phyloP scores from a whole-genome alignment of 495 filamentous ascomycete genomes.

The Clohesyomyces aquaticus region DNA sequence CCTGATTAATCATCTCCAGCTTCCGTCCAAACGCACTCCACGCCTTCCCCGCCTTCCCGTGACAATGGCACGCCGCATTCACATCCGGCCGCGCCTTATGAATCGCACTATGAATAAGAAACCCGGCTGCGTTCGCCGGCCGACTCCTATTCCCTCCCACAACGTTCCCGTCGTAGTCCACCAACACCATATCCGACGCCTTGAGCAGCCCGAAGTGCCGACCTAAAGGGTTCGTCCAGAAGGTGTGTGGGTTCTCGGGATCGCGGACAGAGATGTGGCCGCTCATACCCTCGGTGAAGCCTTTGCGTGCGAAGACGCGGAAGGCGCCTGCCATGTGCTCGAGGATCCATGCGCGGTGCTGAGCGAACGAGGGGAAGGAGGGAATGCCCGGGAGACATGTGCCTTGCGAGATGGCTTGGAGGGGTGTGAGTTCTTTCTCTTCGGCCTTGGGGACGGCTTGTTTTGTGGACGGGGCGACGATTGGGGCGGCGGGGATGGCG shows the following conservation, averaged over 20 bases:
- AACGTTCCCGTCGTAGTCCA: constrained; percentile 47
- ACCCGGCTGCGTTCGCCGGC: constrained; percentile 50
- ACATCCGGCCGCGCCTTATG: constrained; percentile 50
- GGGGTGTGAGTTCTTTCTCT: constrained; percentile 37
- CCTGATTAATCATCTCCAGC: constrained; percentile 53
- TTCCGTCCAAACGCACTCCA: constrained; percentile 47
- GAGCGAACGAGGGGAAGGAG: constrained; percentile 44
- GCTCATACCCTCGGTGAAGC: constrained; percentile 66
- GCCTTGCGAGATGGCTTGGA: constrained; percentile 49
- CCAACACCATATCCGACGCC: constrained; percentile 48
- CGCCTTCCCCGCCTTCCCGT: constrained; percentile 47
- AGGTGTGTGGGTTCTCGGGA: constrained; percentile 60
- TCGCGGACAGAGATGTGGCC: constrained; percentile 70
- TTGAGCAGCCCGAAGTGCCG: constrained; percentile 47
- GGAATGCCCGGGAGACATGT: constrained; percentile 44
- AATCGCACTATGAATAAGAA: constrained; percentile 49
- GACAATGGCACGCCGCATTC: constrained; percentile 48
- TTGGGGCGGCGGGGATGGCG: constrained; percentile 12
- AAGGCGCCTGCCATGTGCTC: constrained; percentile 65
- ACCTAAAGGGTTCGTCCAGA: constrained; percentile 65
- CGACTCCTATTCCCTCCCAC: constrained; percentile 47
- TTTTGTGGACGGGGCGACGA: constrained; percentile 6
- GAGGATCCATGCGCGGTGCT: constrained; percentile 54
- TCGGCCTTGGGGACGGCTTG: constrained; percentile 10
- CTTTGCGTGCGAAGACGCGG: constrained; percentile 59